Evolutionary conservation across 768 basidiomycete species (phyloP).

Genomic region (Rhodosporidiobolus odoratus): DNA sequence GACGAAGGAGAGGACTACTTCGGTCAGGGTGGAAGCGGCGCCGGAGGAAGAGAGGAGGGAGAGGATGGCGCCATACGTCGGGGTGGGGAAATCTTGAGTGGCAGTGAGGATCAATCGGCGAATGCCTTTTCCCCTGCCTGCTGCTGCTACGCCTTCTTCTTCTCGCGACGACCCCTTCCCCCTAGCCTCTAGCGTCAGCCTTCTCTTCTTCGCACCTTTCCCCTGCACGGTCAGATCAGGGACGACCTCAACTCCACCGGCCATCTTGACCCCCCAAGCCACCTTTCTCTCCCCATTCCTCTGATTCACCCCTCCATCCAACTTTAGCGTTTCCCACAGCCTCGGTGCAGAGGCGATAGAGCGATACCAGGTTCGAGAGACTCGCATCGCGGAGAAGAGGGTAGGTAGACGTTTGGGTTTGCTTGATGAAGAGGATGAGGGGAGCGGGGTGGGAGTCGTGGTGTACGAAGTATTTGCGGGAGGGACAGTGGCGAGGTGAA

Average conservation of each 20-base stretch:
- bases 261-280: background rate
- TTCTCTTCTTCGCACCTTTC: no score
- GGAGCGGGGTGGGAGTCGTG: background rate
- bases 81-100: slow-evolving; percentile 16
- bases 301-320: slow-evolving; percentile 28
- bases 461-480: background rate
- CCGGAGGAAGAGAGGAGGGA: background rate
- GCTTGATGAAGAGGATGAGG: background rate
- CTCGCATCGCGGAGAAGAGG: slow-evolving; percentile 24
- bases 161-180: background rate
- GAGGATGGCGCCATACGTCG: slow-evolving; percentile 1
- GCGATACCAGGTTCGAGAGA: slow-evolving; percentile 16
- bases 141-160: background rate
- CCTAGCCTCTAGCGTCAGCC: no score
- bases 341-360: slow-evolving; percentile 17
- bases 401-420: background rate
- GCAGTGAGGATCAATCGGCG: slow-evolving; percentile 20
- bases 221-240: background rate
- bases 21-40: background rate
- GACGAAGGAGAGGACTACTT: slow-evolving; percentile 29
- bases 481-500: slow-evolving; percentile 54
- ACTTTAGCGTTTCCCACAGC: slow-evolving; percentile 9
- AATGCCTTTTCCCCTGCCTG: background rate
- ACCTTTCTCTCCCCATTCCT: slow-evolving; percentile 20
- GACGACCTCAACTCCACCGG: background rate